Evolutionary conservation across 2,329 filamentous ascomycete species (phyloP), one percentile per base, ranked within the genome.

Genomic region (Beauveria asiatica): DNA sequence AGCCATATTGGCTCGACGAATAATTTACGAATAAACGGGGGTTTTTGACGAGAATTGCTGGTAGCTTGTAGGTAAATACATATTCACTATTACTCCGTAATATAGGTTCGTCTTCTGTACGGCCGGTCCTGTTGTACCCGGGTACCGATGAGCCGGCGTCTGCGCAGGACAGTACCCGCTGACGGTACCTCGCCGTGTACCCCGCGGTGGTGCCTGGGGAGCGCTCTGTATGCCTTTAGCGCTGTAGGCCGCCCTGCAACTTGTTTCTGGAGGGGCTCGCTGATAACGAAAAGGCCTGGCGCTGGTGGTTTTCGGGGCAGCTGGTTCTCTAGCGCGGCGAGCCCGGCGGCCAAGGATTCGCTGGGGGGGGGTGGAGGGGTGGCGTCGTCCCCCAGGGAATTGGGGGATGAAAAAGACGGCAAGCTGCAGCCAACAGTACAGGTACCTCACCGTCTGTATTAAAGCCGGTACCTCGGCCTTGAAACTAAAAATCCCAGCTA

Each of bases 101-200:
- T 30, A 30, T 30, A 30, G 27, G 30, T 33, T 17, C 49, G 37
- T 37, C 17, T 46, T 58, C 30, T 55, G 17, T 60, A 60, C 58
- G 27, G 41, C 17, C 30, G 49, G 21, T 17, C 16, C 19, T 33
- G 25, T 46, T 53, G 58, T 60, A 60, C 51, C 58, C 44, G 42
- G 50, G 58, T 60, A 60, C 58, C 58, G 51, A 60, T 60, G 58
- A 44, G 49, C 58, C 58, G 49, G 51, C 33, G 16, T 17, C 21
- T 6, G 51, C 50, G 50, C 33, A 30, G 5, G 42, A 11, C 21
- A 33, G 58, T 60, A 60, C 58, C 33, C 50, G 19, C 21, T 11
- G 8, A 19, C 51, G 33, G 58, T 60, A 60, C 58, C 51, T 55
- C 50, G 58, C 39, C 19, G 55, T 49, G 58, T 60, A 60, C 50